A percentile compares a stretch with the other conserved stretches of the same genome.
Conservation (phyloP, 768 basidiomycete species). For the Pisolithus tinctorius region DNA sequence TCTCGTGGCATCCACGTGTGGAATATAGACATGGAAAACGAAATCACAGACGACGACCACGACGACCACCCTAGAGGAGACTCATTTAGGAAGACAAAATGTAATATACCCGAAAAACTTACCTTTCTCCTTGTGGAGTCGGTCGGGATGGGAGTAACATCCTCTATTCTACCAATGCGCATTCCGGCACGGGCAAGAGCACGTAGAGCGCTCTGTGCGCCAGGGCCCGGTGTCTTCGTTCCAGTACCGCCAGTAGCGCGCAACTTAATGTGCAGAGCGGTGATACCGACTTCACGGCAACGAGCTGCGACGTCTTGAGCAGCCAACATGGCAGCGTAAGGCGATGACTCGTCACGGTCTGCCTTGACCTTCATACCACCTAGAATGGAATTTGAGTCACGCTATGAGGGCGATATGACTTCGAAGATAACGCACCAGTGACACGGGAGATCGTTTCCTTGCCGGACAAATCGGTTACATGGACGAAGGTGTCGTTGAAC, state of each 20-base stretch:
- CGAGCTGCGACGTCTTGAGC: conserved; percentile 94
- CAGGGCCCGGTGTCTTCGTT: conserved; percentile 98
- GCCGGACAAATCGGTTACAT: conserved; percentile 97
- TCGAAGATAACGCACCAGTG: conserved; percentile 56
- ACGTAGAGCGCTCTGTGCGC: conserved; percentile 96
- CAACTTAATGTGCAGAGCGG: conserved; percentile 97
- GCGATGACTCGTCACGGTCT: conserved; percentile 98
- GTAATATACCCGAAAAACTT: background rate
- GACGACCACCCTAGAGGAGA: conserved; percentile 81
- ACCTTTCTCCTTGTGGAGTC: conserved; percentile 98
- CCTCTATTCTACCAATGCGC: conserved; percentile 97
- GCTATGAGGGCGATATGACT: background rate
- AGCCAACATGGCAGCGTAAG: conserved; percentile 96
- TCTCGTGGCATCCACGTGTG: conserved; percentile 9
- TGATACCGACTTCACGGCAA: conserved; percentile 98
- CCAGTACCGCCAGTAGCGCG: conserved; percentile 97
- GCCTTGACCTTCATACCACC: conserved; percentile 99
- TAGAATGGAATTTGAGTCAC: conserved; percentile 18
- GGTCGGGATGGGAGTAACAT: conserved; percentile 95
- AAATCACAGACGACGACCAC: conserved; percentile 87
- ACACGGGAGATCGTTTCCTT: conserved; percentile 99
- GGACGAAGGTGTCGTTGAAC: conserved; percentile 99
- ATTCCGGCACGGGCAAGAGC: conserved; percentile 98
- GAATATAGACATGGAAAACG: conserved; percentile 6
- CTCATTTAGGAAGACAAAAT: conserved; percentile 1